Percentiles rank a stretch among this genome's conserved stretches.
Evolutionary conservation across 805 yeast genomes (phyloP).

Genomic region (Lipomyces sp.): DNA sequence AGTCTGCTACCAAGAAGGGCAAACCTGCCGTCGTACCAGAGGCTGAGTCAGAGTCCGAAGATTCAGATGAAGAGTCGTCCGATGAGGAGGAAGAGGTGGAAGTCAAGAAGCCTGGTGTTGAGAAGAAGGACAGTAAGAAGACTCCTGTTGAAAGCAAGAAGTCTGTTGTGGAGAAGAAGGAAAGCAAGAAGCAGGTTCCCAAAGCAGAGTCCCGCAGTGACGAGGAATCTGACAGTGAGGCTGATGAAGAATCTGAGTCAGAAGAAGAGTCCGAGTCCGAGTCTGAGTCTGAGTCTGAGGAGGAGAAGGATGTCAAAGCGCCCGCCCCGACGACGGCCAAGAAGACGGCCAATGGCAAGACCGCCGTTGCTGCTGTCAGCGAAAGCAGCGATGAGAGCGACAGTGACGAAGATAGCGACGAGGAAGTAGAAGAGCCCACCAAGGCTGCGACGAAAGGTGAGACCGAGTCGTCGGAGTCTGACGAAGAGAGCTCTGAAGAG

Average conservation of each 20-base stretch:
- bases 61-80: slow-evolving; percentile 36
- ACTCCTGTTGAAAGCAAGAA: slow-evolving; percentile 26
- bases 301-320: slow-evolving; percentile 33
- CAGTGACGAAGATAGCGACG: slow-evolving; percentile 1
- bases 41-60: slow-evolving; percentile 42
- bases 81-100: slow-evolving; percentile 42
- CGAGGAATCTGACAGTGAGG: slow-evolving; percentile 44
- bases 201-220: slow-evolving; percentile 37
- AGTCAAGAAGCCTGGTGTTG: slow-evolving; percentile 19
- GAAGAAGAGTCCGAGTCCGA: slow-evolving; percentile 43
- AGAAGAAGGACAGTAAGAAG: slow-evolving; percentile 18
- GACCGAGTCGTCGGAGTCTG: slow-evolving; percentile 43
- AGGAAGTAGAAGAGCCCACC: slow-evolving; percentile 11
- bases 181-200: slow-evolving; percentile 20
- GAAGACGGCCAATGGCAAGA: slow-evolving; percentile 14
- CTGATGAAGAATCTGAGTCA: slow-evolving; percentile 44
- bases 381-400: slow-evolving; percentile 13
- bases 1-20: slow-evolving; percentile 13
- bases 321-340: slow-evolving; percentile 20
- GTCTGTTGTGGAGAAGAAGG: slow-evolving; percentile 5
- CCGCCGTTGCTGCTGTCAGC: slow-evolving; percentile 36
- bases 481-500: slow-evolving; percentile 42
- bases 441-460: slow-evolving; percentile 44
- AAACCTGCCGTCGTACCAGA: slow-evolving; percentile 21
- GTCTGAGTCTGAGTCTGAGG: slow-evolving; percentile 43